A percentile compares a stretch with the other conserved stretches of the same genome.
phyloP scores from a whole-genome alignment of 2,329 filamentous ascomycete species.

The Fusarium sp. region DNA sequence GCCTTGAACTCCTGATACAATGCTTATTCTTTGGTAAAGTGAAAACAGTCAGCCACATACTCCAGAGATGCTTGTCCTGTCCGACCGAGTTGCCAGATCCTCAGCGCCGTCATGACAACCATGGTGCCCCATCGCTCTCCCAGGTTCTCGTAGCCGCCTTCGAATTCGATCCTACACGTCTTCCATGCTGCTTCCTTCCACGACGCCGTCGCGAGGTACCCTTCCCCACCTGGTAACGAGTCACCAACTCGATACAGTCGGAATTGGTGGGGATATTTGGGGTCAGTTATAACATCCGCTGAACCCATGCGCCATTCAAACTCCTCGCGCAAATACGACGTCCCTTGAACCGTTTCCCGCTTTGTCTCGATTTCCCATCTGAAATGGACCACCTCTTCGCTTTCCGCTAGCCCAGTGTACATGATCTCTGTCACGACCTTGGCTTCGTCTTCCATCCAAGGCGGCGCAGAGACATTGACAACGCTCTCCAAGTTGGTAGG shows the following conservation, averaged over 20 bases:
- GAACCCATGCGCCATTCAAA: conserved; percentile 36
- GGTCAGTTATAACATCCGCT: conserved; percentile 15
- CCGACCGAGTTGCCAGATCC: conserved; percentile 36
- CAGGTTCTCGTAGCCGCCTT: conserved; percentile 21
- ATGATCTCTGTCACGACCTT: conserved; percentile 32
- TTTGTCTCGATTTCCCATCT: conserved; percentile 34
- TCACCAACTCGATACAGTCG: conserved; percentile 34
- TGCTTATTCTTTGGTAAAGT: conserved; percentile 8
- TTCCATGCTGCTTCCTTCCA: conserved; percentile 38
- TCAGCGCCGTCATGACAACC: conserved; percentile 34
- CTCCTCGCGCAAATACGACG: conserved; percentile 25
- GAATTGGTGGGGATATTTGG: conserved; percentile 34
- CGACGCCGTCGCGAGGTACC: conserved; percentile 30
- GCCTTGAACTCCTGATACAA: conserved; percentile 7
- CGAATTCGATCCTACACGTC: conserved; percentile 35
- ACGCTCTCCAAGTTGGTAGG: conserved; percentile 28
- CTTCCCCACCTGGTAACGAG: neutral
- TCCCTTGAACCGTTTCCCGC: conserved; percentile 13
- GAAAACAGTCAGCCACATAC: conserved; percentile 22
- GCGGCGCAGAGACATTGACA: conserved; percentile 29
- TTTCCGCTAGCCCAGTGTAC: conserved; percentile 25
- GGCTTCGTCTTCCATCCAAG: conserved; percentile 17
- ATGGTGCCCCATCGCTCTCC: conserved; percentile 34
- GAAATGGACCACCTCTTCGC: conserved; percentile 26
- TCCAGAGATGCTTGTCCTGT: conserved; percentile 35